Evolutionary conservation across 768 basidiomycete genomes (phyloP), one percentile per base, ranked within the genome.

Genomic region (Trametes meyenii): DNA sequence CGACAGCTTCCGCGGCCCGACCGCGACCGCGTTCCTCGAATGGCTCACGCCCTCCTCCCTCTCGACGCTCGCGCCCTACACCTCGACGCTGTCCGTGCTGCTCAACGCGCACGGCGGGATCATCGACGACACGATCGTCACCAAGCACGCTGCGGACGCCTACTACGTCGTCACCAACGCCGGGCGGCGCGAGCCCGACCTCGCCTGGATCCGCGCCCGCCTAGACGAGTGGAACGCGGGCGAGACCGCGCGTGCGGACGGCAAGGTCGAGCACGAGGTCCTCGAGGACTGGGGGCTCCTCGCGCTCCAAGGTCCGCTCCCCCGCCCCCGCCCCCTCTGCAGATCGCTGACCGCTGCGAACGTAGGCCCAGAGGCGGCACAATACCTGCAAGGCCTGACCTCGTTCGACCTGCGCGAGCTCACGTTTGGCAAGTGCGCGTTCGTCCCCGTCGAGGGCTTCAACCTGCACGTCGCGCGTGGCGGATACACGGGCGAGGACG

Each of bases 101-200:
- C 81, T 98, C 52, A 98, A 97, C 74, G 86, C 91, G 54, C 71
- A 80, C 0, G 96, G 97, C 1, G 97, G 97, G 8, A 98, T 98
- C 66, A 91, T 99, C 56, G 96, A 99, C 75, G 97, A 99, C 72
- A 90, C 90, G 19, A 85, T 98, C 72, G 86, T 98, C 71, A 92
- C 91, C 21, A 94, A 92, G 69, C 93, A 96, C 71, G 82, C 87
- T 0, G 70, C 82, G 5, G 82, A 88, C 67, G 85, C 88, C 0
- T 98, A 86, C 76, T 99, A 98, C 71, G 90, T 98, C 56, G 96
- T 99, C 24, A 99, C 97, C 0, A 98, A 98, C 71, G 96, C 96
- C 0, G 95, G 93, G 1, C 78, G 96, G 39, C 83, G 94, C 24
- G 85, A 86, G 2, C 82, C 86, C 64, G 96, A 97, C 69, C 79